Conservation (phyloP, 2,329 filamentous ascomycete genomes). For the Diplocarpon mali region DNA sequence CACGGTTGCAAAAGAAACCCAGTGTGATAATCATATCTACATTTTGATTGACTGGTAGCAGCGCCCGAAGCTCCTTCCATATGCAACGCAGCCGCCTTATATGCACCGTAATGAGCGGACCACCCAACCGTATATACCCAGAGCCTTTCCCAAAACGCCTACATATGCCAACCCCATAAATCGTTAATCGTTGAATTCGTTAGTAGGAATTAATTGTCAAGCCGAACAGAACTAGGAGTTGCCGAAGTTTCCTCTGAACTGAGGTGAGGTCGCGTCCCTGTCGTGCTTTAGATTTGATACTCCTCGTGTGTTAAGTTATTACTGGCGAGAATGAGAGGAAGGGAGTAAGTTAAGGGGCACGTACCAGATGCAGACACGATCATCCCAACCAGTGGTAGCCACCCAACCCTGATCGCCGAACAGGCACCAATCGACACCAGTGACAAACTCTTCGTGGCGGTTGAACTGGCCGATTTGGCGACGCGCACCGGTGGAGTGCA, state of each 20-base stretch:
- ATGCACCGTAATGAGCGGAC: no score
- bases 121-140: no score
- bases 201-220: background rate
- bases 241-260: background rate
- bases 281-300: background rate
- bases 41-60: no score
- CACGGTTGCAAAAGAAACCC: no score
- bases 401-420: constrained; percentile 96
- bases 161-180: no score
- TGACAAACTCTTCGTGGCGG: constrained; percentile 88
- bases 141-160: no score
- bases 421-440: constrained; percentile 94
- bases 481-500: constrained; percentile 9
- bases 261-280: background rate
- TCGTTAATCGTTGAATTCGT: no score
- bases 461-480: constrained; percentile 61
- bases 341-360: background rate
- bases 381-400: constrained; percentile 90
- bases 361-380: constrained; percentile 85
- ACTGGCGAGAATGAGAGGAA: no score
- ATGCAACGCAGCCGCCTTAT: no score
- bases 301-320: background rate
- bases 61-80: no score
- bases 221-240: constrained; percentile 3
- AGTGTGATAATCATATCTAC: no score